A percentile compares a stretch with the other conserved stretches of the same genome.
Conservation (phyloP, 2,329 filamentous ascomycete genomes). For the Colletotrichum spinosum region DNA sequence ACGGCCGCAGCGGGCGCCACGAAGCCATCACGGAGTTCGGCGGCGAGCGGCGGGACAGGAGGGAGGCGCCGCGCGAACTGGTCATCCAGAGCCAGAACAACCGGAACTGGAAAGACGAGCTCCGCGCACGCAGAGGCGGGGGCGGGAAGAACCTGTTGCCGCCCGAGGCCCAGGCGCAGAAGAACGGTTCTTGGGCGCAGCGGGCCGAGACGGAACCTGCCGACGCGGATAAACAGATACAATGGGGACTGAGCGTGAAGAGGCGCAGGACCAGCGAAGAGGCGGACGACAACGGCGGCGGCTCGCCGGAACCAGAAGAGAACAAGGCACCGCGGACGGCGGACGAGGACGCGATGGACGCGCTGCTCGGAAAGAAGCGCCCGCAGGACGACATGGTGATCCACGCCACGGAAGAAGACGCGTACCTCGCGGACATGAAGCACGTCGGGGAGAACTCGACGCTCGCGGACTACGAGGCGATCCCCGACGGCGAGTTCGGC, state of each 20-base stretch:
- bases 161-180: conserved; percentile 61
- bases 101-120: conserved; percentile 71
- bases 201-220: conserved; percentile 50
- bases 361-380: conserved; percentile 69
- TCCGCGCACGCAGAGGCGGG: conserved; percentile 57
- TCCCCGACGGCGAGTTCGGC: conserved; percentile 95
- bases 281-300: conserved; percentile 34
- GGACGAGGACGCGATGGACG: conserved; percentile 71
- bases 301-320: neutral
- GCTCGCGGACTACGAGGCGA: conserved; percentile 85
- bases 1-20: conserved; percentile 45
- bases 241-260: conserved; percentile 63
- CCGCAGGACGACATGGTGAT: conserved; percentile 64
- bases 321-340: conserved; percentile 24
- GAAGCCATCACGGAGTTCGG: conserved; percentile 65
- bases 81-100: conserved; percentile 71
- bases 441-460: conserved; percentile 80
- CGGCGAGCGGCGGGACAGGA: conserved; percentile 52
- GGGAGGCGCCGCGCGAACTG: conserved; percentile 50
- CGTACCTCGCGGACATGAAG: conserved; percentile 76
- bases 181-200: conserved; percentile 42
- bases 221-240: conserved; percentile 66
- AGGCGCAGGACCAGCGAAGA: conserved; percentile 68
- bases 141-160: conserved; percentile 65
- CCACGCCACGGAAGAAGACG: conserved; percentile 70